Evolutionary conservation across 2,329 filamentous ascomycete species (phyloP), one percentile per base, ranked within the genome.

Genomic region (Penicillium hesseltinei): DNA sequence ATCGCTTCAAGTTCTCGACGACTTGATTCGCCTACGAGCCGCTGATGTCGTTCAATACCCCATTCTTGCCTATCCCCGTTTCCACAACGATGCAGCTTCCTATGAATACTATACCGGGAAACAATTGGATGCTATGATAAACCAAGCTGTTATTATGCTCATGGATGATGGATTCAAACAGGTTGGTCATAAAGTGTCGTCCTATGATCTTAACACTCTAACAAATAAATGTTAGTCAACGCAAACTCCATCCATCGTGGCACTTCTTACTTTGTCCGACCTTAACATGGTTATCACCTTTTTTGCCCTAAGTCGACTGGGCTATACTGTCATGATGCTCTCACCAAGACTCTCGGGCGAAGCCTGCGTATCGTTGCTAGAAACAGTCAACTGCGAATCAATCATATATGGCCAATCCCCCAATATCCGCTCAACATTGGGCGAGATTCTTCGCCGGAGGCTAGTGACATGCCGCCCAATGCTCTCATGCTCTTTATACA

Each of bases 291-390:
- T 78, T 8, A 60, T 78, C 52, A 73, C 74, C 7, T 73, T 79
- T 46, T 78, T 80, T 50, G 78, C 77, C 10, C 66, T 80, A 9
- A 76, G 73, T 54, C 71, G 77, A n/a, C 61, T 80, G 5, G 78
- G 78, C 27, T 79, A 77, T 54, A 76, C 72, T 13, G 69, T 75
- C 7, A 71, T 80, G 67, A 75, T 74, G 54, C 65, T 80, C 27
- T 80, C 77, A 4, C 75, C 75, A 33, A 75, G 78, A 23, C 66
- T 80, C 6, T 74, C 76, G 11, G 65, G 73, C 1, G 64, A 70
- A 1, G 77, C 77, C 23, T 78, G 73, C 51, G 67, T 77, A 5
- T 73, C 73, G 5, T 65, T 80, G 9, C 67, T 80, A 4, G 66
- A 75, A 42, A 67, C 63, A 5, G 73, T 75, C 1, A 64, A 60